Conservation (phyloP, 352 stramenopile genomes). For the Globisporangium uncinulatum region DNA sequence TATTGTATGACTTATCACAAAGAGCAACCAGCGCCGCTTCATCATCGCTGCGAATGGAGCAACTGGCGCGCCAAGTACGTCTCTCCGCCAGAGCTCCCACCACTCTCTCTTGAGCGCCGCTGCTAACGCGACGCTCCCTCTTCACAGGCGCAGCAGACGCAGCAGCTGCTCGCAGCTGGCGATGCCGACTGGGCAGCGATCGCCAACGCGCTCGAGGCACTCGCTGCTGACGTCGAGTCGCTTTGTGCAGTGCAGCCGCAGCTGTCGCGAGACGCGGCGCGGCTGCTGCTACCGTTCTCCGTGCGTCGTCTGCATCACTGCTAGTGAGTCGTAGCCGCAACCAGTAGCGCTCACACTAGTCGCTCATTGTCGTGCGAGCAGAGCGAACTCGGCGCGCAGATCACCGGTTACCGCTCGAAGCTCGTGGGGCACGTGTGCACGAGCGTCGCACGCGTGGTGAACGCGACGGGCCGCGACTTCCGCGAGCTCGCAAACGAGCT, state of each 20-base stretch:
- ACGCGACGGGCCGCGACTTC: conserved; percentile 37
- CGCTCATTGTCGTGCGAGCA: conserved; percentile 12
- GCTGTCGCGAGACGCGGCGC: conserved; percentile 24
- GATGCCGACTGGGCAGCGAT: conserved; percentile 38
- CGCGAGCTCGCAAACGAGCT: conserved; percentile 51
- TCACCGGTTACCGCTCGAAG: conserved; percentile 42
- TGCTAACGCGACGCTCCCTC: not conserved
- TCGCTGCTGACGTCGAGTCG: conserved; percentile 41
- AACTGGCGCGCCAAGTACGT: conserved; percentile 15
- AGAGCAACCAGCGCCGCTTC: not conserved
- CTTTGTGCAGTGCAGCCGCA: conserved; percentile 13
- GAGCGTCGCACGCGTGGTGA: conserved; percentile 40
- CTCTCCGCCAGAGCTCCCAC: no score
- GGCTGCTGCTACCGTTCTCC: conserved; percentile 36
- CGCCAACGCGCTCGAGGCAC: conserved; percentile 30
- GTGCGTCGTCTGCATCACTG: conserved; percentile 18
- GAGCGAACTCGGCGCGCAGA: conserved; percentile 31
- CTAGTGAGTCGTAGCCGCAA: no score
- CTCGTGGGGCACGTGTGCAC: conserved; percentile 47
- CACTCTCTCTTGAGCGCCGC: not conserved
- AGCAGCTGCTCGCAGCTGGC: conserved; percentile 22
- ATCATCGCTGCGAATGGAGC: conserved; percentile 11
- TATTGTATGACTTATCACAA: not conserved
- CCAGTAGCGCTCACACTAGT: not conserved
- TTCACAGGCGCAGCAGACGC: conserved; percentile 31